These are phyloP conservation scores for Zymoseptoria crescenta DNA, from an alignment of 2,329 filamentous ascomycete genomes.

Conservation along the genomic window DNA sequence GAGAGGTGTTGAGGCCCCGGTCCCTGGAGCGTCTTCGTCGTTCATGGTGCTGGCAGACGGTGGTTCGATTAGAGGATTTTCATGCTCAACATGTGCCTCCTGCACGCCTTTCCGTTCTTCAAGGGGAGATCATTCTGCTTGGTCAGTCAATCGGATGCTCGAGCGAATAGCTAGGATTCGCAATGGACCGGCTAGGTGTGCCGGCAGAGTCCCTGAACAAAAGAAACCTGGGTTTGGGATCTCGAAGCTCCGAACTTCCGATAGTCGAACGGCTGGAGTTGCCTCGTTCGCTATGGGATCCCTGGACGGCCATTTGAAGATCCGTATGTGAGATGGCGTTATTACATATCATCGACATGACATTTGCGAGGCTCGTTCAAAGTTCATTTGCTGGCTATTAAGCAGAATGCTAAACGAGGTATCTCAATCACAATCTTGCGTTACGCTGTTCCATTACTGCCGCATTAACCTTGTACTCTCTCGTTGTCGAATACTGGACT, in stretches of 20 bases:
- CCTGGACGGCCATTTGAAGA: too few species aligned
- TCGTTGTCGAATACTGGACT: too few species aligned
- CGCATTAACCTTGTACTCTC: too few species aligned
- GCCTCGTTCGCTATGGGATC: neutral
- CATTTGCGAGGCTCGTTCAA: too few species aligned
- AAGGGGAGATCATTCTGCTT: neutral
- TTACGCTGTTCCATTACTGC: neutral
- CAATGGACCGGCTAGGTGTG: neutral
- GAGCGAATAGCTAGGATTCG: neutral
- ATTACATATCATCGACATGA: too few species aligned
- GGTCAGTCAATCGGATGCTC: neutral
- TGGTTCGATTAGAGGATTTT: neutral
- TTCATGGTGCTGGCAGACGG: neutral
- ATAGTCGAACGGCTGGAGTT: neutral
- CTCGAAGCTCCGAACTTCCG: neutral
- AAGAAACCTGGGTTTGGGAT: neutral
- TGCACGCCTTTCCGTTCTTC: neutral
- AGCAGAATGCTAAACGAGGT: neutral
- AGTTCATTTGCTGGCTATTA: neutral
- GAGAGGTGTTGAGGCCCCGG: conserved; percentile 18
- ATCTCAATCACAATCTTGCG: neutral
- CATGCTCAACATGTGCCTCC: neutral
- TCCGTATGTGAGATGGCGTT: too few species aligned
- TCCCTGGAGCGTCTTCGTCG: conserved; percentile 16
- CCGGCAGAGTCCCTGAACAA: neutral